Base-by-base conservation (phyloP, 345 rosid genomes). In the Camelina laxa region DNA sequence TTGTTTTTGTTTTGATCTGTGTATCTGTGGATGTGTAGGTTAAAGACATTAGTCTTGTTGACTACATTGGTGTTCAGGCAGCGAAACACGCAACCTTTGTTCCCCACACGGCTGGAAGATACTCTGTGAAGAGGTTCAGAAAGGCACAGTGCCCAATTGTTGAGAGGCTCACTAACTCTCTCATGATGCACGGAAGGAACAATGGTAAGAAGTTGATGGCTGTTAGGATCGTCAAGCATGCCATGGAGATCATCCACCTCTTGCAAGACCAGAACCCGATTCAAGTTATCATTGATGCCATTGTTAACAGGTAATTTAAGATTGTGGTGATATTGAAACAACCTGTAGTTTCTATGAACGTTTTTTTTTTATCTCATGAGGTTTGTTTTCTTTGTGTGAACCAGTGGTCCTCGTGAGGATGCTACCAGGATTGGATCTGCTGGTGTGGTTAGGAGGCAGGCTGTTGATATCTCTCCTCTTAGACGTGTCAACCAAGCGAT, bases 401-500 rank as follows among this genome's bases (percentile, higher is more conserved):
- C 9, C 65, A 94, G 98, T 83, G 98, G 98, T 38, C 98, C 98
- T 0, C 86, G 97, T 63, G 98, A 94, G 69, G 98, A 91, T 82
- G 98, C 98, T 7, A 91, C 98, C 1, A 86, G 97, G 31, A 94
- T 94, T 74, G 98, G 98, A 10, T 94, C 97, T 61, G 97, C 98
- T 66, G 98, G 98, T 86, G 97, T 91, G 74, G 98, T 94, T 14
- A 86, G 98, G 79, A 91, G 97, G 54, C 98, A 94, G 81, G 98
- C 97, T 4, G 97, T 94, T 56, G 98, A 91, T 90, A 90, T 94
- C 82, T 91, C 97, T 68, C 98, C 98, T 2, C 71, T 94, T 27
- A 84, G 97, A 27, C 92, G 97, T 48, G 97, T 94, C 14, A 94
- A 94, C 69, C 97, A 90, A 74, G 98, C 97, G 0, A 84, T 94